These are phyloP conservation scores for Pythium brachiatum DNA, from an alignment of 352 stramenopile species.

Conservation along the genomic window DNA sequence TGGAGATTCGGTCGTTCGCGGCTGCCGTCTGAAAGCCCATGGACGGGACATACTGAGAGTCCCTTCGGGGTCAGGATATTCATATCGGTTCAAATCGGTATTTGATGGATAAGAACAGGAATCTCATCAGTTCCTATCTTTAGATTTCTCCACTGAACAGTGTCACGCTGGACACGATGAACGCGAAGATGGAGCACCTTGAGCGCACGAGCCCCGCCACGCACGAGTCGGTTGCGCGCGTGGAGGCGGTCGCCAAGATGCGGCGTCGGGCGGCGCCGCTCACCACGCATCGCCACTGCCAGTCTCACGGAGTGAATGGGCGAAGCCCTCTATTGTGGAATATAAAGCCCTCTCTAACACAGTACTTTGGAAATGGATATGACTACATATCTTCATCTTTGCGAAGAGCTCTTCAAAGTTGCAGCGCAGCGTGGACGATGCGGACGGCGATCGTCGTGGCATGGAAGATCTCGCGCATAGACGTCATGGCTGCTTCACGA, in stretches of 20 bases:
- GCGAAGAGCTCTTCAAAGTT: constrained; percentile 6
- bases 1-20: too few relatives aligned
- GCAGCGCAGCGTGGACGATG: constrained; percentile 33
- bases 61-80: too few relatives aligned
- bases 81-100: too few relatives aligned
- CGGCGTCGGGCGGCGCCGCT: constrained; percentile 54
- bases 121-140: too few relatives aligned
- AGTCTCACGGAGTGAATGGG: too few relatives aligned
- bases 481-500: constrained; percentile 73
- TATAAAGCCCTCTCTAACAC: background rate
- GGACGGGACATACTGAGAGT: too few relatives aligned
- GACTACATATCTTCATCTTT: constrained; percentile 8
- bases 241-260: constrained; percentile 62
- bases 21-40: too few relatives aligned
- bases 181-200: too few relatives aligned
- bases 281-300: constrained; percentile 34
- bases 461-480: constrained; percentile 60
- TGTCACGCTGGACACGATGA: too few relatives aligned
- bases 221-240: constrained; percentile 72
- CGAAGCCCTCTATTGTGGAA: background rate
- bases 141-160: too few relatives aligned
- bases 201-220: too few relatives aligned
- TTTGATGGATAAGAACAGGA: too few relatives aligned
- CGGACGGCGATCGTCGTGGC: constrained; percentile 38
- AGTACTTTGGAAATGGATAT: background rate